phyloP scores from a whole-genome alignment of 208 protist genomes.

The Lotmaria passim region DNA sequence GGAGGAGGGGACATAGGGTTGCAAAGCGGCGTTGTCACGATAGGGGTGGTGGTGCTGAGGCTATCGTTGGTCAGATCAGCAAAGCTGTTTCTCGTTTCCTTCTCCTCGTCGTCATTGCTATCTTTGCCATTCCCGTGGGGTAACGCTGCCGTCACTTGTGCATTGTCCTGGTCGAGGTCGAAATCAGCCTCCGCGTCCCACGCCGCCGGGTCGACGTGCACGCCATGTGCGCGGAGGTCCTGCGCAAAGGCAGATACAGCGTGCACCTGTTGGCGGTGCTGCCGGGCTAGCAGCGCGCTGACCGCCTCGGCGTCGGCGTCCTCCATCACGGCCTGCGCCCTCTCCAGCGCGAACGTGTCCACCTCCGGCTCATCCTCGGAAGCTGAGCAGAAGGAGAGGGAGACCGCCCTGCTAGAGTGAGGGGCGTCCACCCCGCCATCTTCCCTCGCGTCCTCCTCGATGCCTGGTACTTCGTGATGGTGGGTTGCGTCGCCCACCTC shows the following conservation, averaged over 20 bases:
- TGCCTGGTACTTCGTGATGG: too few species aligned
- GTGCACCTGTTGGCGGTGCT: constrained; percentile 31
- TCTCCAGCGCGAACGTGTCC: constrained; percentile 39
- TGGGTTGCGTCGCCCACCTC: neutral
- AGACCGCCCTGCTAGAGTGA: constrained; percentile 1
- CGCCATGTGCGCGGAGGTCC: constrained; percentile 34
- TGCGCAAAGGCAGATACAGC: constrained; percentile 41
- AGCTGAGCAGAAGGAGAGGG: constrained; percentile 28
- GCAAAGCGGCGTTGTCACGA: neutral
- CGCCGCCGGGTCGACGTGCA: constrained; percentile 28
- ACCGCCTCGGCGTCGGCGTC: constrained; percentile 39
- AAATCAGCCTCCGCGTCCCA: constrained; percentile 16
- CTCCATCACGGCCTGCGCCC: constrained; percentile 33
- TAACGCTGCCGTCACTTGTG: too few species aligned
- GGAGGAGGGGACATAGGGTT: constrained; percentile 13
- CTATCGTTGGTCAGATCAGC: neutral
- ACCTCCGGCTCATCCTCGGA: constrained; percentile 45
- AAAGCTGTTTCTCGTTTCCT: neutral
- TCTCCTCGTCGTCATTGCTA: neutral
- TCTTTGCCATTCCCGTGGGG: too few species aligned
- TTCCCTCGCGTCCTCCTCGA: neutral
- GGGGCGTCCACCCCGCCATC: neutral
- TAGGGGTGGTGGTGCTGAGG: neutral
- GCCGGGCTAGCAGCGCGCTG: constrained; percentile 20
- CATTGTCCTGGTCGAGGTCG: too few species aligned